Conservation (phyloP, 176 grass and related monocot genomes). For the Aegilops speltoides region DNA sequence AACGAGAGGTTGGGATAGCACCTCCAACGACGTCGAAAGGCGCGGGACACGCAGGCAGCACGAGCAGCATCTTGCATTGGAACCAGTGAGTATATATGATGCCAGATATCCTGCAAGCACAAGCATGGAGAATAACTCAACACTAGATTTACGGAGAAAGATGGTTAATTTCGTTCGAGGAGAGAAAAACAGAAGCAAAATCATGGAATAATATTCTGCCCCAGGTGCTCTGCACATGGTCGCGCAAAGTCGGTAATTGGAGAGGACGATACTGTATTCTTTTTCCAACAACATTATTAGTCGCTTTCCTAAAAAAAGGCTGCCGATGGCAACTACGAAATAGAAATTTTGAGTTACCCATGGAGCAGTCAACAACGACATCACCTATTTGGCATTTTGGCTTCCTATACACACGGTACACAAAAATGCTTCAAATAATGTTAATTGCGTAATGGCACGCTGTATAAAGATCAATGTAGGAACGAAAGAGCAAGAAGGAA, state of each 20-base stretch:
- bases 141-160: not conserved
- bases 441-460: not conserved
- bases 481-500: not conserved
- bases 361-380: too few relatives aligned
- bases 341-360: too few relatives aligned
- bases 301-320: not conserved
- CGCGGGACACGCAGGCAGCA: not conserved
- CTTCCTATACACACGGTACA: not conserved
- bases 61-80: slow-evolving; percentile 1
- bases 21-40: not conserved
- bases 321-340: too few relatives aligned
- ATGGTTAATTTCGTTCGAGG: not conserved
- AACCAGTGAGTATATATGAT: not conserved
- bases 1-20: not conserved
- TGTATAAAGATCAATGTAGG: not conserved
- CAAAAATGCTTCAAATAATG: not conserved
- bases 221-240: too few relatives aligned
- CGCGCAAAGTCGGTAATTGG: not conserved
- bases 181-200: not conserved
- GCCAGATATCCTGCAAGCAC: not conserved
- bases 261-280: not conserved
- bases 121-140: not conserved
- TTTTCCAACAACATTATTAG: not conserved
- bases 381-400: too few relatives aligned
- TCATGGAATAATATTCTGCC: too few relatives aligned